Conservation (phyloP, 352 stramenopile genomes). For the Pythium dissimile region DNA sequence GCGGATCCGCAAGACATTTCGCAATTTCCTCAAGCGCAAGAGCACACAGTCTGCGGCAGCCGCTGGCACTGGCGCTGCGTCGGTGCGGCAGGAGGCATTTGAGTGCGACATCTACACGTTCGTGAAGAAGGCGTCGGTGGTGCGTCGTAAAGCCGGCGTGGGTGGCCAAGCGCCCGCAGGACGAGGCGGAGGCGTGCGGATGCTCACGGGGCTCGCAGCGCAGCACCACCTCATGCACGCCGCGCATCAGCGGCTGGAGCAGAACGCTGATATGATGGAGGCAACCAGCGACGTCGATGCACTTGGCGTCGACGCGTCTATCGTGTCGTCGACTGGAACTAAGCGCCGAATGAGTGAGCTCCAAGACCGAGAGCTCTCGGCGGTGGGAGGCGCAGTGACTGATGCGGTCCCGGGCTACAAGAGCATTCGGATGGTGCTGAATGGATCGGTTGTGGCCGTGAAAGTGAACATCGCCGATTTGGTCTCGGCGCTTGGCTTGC, state of each 20-base stretch:
- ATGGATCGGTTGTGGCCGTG: slow-evolving; percentile 60
- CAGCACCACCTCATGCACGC: slow-evolving; percentile 19
- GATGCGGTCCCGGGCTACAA: slow-evolving; percentile 45
- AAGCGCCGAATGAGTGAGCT: slow-evolving; percentile 20
- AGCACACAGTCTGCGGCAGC: slow-evolving; percentile 14
- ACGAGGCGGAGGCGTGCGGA: slow-evolving; percentile 10
- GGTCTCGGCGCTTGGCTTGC: slow-evolving; percentile 20
- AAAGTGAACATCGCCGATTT: slow-evolving; percentile 72
- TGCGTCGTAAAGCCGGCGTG: not conserved
- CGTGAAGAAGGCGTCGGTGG: slow-evolving; percentile 48
- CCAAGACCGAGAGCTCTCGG: not conserved
- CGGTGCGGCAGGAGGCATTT: slow-evolving; percentile 30
- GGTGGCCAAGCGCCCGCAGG: not conserved
- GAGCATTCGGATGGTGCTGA: slow-evolving; percentile 69
- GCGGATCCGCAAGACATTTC: slow-evolving; percentile 65
- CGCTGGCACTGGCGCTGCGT: not conserved
- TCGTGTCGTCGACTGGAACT: not conserved
- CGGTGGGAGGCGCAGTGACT: not conserved
- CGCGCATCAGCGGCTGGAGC: slow-evolving; percentile 1
- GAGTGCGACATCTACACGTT: slow-evolving; percentile 76
- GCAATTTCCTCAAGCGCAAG: slow-evolving; percentile 79
- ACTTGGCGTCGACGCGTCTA: not conserved
- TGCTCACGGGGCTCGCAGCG: slow-evolving; percentile 18
- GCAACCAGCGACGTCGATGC: not conserved
- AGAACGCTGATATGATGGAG: not conserved